Percentiles rank a stretch among this genome's conserved stretches.
These are phyloP conservation scores for Lentinula guzmanii DNA, from an alignment of 768 basidiomycete species.

Conservation along the genomic window DNA sequence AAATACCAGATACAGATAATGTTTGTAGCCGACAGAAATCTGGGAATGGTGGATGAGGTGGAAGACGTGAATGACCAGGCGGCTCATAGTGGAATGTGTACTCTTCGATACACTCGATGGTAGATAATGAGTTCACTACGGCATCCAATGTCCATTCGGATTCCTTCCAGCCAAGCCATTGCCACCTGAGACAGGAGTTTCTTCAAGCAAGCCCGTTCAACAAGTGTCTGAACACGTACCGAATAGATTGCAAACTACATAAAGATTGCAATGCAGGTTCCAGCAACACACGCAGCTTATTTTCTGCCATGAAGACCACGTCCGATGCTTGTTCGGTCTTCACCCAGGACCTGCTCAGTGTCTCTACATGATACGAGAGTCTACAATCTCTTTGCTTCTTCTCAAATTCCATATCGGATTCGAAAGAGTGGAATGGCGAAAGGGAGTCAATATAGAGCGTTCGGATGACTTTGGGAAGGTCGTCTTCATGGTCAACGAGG, in stretches of 20 bases:
- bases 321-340: not conserved
- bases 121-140: not conserved
- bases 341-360: not conserved
- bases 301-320: not conserved
- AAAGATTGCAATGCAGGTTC: not conserved
- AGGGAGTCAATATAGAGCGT: not conserved
- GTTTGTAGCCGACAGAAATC: not conserved
- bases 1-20: not conserved
- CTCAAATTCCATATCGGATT: not conserved
- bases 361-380: not conserved
- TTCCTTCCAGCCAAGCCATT: slow-evolving; percentile 1
- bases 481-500: not conserved
- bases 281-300: not conserved
- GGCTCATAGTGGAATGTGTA: not conserved
- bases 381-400: not conserved
- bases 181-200: not conserved
- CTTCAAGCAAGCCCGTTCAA: not conserved
- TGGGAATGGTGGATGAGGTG: not conserved
- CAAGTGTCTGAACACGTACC: not conserved
- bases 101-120: not conserved
- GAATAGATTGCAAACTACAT: not conserved
- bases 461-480: not conserved
- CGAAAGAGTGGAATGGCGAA: not conserved
- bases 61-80: too few species aligned
- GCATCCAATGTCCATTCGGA: not conserved